These are phyloP conservation scores for Ascochyta koolunga DNA, from an alignment of 2,329 filamentous ascomycete species.

Conservation along the genomic window DNA sequence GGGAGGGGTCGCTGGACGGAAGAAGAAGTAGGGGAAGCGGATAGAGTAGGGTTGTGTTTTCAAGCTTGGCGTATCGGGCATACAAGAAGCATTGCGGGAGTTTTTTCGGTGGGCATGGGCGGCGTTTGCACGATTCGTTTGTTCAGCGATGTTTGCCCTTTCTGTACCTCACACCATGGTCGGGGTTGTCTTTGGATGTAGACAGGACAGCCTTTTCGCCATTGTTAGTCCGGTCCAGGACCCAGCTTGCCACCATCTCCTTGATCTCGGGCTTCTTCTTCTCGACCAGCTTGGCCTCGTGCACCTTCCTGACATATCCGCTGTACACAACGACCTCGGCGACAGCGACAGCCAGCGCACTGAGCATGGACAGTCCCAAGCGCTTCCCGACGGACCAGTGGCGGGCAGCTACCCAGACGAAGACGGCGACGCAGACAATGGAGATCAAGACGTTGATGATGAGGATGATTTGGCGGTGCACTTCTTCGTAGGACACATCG, in stretches of 20 bases:
- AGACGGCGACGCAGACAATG: conserved; percentile 77
- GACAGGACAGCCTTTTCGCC: conserved; percentile 17
- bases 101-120: conserved; percentile 17
- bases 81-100: conserved; percentile 34
- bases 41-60: not conserved
- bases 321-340: conserved; percentile 80
- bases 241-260: conserved; percentile 75
- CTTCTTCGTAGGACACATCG: conserved; percentile 71
- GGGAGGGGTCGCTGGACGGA: conserved; percentile 48
- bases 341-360: conserved; percentile 71
- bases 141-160: conserved; percentile 54
- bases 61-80: conserved; percentile 9
- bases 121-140: conserved; percentile 9
- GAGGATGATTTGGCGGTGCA: conserved; percentile 80
- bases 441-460: conserved; percentile 91
- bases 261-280: conserved; percentile 67
- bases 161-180: conserved; percentile 47
- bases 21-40: conserved; percentile 37
- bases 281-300: conserved; percentile 70
- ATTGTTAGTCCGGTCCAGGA: conserved; percentile 49
- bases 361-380: conserved; percentile 73
- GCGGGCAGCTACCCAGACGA: conserved; percentile 77
- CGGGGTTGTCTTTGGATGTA: conserved; percentile 31
- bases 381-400: conserved; percentile 77
- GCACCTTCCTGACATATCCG: conserved; percentile 74